A percentile compares a stretch with the other conserved stretches of the same genome.
These are phyloP conservation scores for Ustilago shanxiensis DNA, from an alignment of 1,284 basidiomycete species.

Conservation along the genomic window DNA sequence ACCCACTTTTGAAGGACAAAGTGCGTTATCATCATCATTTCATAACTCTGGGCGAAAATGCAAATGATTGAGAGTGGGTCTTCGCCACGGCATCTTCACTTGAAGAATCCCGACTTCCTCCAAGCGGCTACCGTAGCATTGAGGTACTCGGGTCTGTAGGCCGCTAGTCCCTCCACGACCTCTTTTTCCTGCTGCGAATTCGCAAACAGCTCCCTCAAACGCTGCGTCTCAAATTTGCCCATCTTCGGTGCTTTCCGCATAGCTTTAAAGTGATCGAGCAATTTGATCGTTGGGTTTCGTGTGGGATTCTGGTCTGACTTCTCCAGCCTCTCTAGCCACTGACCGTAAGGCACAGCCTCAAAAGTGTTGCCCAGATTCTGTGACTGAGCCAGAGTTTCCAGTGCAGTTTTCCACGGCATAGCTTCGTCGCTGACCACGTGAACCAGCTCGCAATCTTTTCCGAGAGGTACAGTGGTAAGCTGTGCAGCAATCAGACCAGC, in stretches of 20 bases:
- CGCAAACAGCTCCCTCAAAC: slow-evolving; percentile 15
- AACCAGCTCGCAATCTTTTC: slow-evolving; percentile 18
- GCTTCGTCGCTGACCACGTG: slow-evolving; percentile 38
- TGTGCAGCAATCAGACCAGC: slow-evolving; percentile 75
- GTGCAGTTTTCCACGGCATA: slow-evolving; percentile 74
- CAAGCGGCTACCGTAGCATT: slow-evolving; percentile 29
- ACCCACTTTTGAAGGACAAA: background rate
- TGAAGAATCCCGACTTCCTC: slow-evolving; percentile 29
- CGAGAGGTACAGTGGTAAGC: slow-evolving; percentile 69
- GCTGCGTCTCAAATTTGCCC: slow-evolving; percentile 27
- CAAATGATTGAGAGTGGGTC: too few species aligned
- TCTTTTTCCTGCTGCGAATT: slow-evolving; percentile 6
- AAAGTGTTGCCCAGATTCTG: slow-evolving; percentile 78
- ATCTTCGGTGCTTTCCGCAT: slow-evolving; percentile 61
- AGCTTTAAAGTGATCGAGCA: slow-evolving; percentile 72
- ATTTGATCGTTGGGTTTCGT: slow-evolving; percentile 74
- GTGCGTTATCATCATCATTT: background rate
- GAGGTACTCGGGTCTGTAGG: slow-evolving; percentile 29
- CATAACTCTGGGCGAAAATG: too few species aligned
- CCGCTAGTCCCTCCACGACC: slow-evolving; percentile 13
- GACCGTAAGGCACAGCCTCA: slow-evolving; percentile 79
- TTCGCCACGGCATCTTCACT: background rate
- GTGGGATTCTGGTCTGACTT: slow-evolving; percentile 72
- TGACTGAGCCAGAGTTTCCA: slow-evolving; percentile 73
- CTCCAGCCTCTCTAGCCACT: slow-evolving; percentile 74